Conservation (phyloP, 2,329 filamentous ascomycete genomes). For the Gyromitra esculenta region DNA sequence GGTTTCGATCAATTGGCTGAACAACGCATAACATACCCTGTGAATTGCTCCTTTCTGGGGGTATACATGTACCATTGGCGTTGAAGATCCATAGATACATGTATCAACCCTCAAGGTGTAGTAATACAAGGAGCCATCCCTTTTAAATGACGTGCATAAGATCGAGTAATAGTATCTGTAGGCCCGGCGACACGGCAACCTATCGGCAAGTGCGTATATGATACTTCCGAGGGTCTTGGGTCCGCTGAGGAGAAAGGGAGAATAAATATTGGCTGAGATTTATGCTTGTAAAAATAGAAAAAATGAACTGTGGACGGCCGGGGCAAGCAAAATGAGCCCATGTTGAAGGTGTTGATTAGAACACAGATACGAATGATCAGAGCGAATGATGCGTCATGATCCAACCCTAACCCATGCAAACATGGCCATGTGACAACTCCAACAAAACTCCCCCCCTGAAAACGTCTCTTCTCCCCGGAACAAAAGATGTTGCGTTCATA, state of each 20-base stretch:
- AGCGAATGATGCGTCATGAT: constrained; percentile 44
- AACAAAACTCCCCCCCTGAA: constrained; percentile 5
- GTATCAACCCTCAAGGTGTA: constrained; percentile 1
- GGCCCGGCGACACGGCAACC: background rate
- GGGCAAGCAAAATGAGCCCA: constrained; percentile 7
- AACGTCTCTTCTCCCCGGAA: background rate
- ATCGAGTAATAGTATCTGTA: constrained; percentile 32
- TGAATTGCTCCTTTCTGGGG: constrained; percentile 18
- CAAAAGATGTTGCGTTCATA: constrained; percentile 9
- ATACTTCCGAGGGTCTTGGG: background rate
- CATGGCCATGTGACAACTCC: constrained; percentile 6
- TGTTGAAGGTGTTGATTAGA: constrained; percentile 19
- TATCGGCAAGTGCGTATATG: background rate
- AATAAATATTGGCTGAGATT: background rate
- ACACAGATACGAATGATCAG: background rate
- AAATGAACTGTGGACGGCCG: background rate
- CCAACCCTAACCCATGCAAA: constrained; percentile 38
- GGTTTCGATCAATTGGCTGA: constrained; percentile 16
- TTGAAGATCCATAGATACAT: constrained; percentile 6
- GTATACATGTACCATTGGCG: constrained; percentile 6
- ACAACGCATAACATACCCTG: constrained; percentile 17
- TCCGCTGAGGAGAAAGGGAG: background rate
- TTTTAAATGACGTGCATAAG: constrained; percentile 16
- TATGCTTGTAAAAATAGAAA: background rate
- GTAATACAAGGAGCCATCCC: constrained; percentile 9